A percentile compares a stretch with the other conserved stretches of the same genome.
These are phyloP conservation scores for Malassezia equina DNA, from an alignment of 1,284 basidiomycete genomes.

Conservation along the genomic window DNA sequence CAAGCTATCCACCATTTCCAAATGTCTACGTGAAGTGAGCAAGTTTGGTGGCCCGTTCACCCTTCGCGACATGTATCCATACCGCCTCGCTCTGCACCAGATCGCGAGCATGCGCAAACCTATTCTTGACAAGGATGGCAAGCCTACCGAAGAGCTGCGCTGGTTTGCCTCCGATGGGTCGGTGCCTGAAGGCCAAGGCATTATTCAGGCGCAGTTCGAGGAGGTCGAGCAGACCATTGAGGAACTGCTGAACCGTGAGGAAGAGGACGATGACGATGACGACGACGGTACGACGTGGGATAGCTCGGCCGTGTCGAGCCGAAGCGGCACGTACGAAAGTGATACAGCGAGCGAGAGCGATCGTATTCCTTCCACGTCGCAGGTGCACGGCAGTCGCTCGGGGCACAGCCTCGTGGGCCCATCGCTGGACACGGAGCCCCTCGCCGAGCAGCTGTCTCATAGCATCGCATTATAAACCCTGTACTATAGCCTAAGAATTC, in stretches of 20 bases:
- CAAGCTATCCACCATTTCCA: conserved; percentile 56
- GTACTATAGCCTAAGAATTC: neutral
- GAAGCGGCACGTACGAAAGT: conserved; percentile 1
- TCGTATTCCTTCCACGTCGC: neutral
- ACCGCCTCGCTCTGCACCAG: conserved; percentile 88
- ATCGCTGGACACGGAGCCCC: neutral
- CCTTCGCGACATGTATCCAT: conserved; percentile 92
- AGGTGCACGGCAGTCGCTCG: conserved; percentile 11
- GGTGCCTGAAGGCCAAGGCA: conserved; percentile 91
- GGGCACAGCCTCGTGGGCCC: conserved; percentile 1
- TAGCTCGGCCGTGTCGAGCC: conserved; percentile 7
- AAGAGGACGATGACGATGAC: conserved; percentile 42
- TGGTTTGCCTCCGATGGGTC: conserved; percentile 56
- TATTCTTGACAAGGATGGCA: conserved; percentile 62
- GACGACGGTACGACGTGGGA: conserved; percentile 21
- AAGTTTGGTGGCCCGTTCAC: conserved; percentile 94
- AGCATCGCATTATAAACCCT: neutral
- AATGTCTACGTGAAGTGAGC: conserved; percentile 89
- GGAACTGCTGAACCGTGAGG: conserved; percentile 45
- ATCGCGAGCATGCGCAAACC: conserved; percentile 87
- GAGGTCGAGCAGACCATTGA: conserved; percentile 92
- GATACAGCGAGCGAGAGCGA: conserved; percentile 16
- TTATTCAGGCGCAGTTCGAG: conserved; percentile 86
- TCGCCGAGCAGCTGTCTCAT: neutral
- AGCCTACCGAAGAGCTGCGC: conserved; percentile 32